These are phyloP conservation scores for Cylindrotheca fusiformis DNA, from an alignment of 108 stramenopile species.

Conservation along the genomic window DNA sequence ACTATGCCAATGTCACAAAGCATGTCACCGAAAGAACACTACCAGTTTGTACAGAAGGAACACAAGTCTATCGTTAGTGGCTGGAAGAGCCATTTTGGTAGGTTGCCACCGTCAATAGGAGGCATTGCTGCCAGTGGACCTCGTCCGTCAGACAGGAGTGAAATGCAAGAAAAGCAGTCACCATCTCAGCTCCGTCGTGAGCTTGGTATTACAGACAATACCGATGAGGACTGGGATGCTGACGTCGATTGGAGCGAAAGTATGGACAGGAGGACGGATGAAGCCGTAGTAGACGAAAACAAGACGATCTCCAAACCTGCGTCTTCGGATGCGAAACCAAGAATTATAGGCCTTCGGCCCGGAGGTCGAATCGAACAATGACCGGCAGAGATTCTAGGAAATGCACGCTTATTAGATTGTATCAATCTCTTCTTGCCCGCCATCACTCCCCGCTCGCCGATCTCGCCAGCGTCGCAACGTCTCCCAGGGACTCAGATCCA, in stretches of 20 bases:
- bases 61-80: slow-evolving; percentile 27
- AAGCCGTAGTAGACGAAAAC: background rate
- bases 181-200: slow-evolving; percentile 11
- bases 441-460: no score
- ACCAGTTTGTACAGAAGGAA: slow-evolving; percentile 8
- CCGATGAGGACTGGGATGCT: slow-evolving; percentile 20
- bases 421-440: no score
- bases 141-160: background rate
- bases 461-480: no score
- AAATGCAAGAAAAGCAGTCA: background rate
- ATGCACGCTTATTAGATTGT: no score
- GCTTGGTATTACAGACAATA: slow-evolving; percentile 25
- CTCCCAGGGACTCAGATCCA: no score
- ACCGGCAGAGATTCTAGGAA: no score
- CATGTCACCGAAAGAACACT: slow-evolving; percentile 12
- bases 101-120: slow-evolving; percentile 27
- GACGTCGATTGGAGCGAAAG: slow-evolving; percentile 7
- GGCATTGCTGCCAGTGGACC: background rate
- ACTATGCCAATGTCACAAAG: slow-evolving; percentile 7
- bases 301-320: background rate
- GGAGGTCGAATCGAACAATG: slow-evolving; percentile 1
- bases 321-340: background rate
- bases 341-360: slow-evolving; percentile 5
- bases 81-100: slow-evolving; percentile 42
- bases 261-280: background rate